Evolutionary conservation across 2,329 filamentous ascomycete genomes (phyloP).

Genomic region (Exophiala dermatitidis): DNA sequence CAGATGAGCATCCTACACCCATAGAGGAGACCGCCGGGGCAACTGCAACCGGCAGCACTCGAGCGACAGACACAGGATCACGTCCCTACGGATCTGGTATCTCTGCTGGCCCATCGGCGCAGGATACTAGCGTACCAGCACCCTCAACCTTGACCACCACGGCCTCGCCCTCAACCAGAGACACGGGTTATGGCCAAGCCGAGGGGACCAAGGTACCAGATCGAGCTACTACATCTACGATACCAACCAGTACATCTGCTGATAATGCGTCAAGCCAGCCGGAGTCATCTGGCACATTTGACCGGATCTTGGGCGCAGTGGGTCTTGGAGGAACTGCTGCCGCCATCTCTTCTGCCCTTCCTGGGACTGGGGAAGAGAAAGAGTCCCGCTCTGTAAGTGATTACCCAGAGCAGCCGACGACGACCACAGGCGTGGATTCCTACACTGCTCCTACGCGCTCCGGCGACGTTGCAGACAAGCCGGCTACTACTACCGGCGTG

Average conservation of each 20-base stretch:
- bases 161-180: constrained; percentile 7
- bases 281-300: constrained; percentile 11
- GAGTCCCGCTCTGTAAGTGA: constrained; percentile 3
- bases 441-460: constrained; percentile 18
- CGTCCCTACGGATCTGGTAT: neutral
- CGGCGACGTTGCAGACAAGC: constrained; percentile 5
- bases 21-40: neutral
- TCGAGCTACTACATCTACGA: constrained; percentile 3
- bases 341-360: constrained; percentile 7
- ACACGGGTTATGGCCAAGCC: constrained; percentile 4
- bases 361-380: constrained; percentile 2
- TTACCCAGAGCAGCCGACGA: constrained; percentile 15
- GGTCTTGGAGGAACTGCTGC: constrained; percentile 21
- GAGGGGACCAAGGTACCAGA: constrained; percentile 4
- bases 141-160: constrained; percentile 11
- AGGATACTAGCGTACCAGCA: constrained; percentile 4
- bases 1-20: constrained; percentile 6
- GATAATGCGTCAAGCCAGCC: neutral
- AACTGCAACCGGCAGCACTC: neutral
- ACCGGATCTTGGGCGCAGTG: constrained; percentile 23
- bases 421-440: constrained; percentile 18
- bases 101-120: neutral
- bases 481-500: constrained; percentile 18
- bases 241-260: neutral
- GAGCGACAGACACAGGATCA: neutral